phyloP scores from a whole-genome alignment of 257 asterid species.

The Ehretia macrophylla region DNA sequence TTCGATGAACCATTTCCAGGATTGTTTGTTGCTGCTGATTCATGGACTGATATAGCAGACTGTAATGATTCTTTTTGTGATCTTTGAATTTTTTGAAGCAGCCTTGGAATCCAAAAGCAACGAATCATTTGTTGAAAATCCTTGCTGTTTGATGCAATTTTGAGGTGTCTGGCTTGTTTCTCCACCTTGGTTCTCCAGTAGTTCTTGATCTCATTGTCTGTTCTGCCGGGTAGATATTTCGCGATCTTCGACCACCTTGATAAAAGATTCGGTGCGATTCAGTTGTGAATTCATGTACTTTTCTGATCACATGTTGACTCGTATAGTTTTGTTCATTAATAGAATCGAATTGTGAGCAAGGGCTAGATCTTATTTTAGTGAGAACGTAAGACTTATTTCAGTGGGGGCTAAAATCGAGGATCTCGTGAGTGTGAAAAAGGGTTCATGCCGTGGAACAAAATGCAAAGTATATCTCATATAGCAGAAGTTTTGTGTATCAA shows the following conservation, averaged over 20 bases:
- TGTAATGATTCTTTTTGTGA: background rate
- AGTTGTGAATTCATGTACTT: too few species aligned
- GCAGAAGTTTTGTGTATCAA: too few species aligned
- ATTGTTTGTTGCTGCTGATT: too few species aligned
- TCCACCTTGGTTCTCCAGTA: conserved; percentile 89
- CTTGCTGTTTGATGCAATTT: conserved; percentile 27
- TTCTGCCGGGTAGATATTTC: conserved; percentile 64
- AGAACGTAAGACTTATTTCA: too few species aligned
- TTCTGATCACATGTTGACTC: conserved; percentile 40
- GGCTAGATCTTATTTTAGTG: too few species aligned
- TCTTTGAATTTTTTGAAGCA: conserved; percentile 27
- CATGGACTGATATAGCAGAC: background rate
- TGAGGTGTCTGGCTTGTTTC: conserved; percentile 44
- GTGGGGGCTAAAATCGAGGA: too few species aligned
- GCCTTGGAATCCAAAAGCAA: conserved; percentile 30
- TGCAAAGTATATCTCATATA: too few species aligned
- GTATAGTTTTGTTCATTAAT: conserved; percentile 22
- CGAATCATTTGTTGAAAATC: conserved; percentile 29
- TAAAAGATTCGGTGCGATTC: too few species aligned
- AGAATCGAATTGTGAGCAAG: background rate
- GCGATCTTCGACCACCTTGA: conserved; percentile 89
- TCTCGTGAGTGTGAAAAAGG: too few species aligned
- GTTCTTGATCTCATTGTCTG: conserved; percentile 53
- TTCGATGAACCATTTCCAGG: background rate
- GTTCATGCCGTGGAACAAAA: too few species aligned